These are phyloP conservation scores for Lactarius indigo DNA, from an alignment of 768 basidiomycete genomes.

Conservation along the genomic window DNA sequence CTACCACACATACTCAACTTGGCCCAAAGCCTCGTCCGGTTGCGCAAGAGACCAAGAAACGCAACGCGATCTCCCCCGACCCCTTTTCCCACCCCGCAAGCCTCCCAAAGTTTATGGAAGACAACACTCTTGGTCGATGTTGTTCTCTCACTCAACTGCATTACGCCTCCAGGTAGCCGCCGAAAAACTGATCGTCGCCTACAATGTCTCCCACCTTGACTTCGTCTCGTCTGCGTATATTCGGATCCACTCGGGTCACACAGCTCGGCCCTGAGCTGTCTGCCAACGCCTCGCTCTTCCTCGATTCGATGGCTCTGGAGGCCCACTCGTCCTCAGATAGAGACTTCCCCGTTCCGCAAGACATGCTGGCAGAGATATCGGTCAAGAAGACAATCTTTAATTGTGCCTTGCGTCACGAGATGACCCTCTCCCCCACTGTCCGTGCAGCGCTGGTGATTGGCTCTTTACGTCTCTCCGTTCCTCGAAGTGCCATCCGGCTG, in stretches of 20 bases:
- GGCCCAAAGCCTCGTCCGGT: constrained; percentile 18
- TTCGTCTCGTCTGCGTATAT: constrained; percentile 33
- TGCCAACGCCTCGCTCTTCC: constrained; percentile 45
- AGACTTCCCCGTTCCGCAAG: constrained; percentile 42
- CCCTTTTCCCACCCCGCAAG: background rate
- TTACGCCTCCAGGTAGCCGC: constrained; percentile 62
- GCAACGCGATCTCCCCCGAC: background rate
- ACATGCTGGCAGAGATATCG: constrained; percentile 58
- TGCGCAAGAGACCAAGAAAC: constrained; percentile 6
- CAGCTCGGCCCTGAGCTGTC: constrained; percentile 37
- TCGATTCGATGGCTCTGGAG: constrained; percentile 52
- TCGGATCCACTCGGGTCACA: constrained; percentile 30
- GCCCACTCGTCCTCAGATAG: constrained; percentile 51
- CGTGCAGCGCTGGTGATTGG: constrained; percentile 46
- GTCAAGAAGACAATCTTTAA: constrained; percentile 47
- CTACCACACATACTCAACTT: constrained; percentile 25
- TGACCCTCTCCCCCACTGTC: constrained; percentile 35
- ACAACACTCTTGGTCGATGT: constrained; percentile 35
- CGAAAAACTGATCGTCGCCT: constrained; percentile 65
- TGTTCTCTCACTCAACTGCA: constrained; percentile 39
- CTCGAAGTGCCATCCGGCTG: constrained; percentile 75
- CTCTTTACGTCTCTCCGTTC: constrained; percentile 55
- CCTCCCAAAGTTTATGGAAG: background rate
- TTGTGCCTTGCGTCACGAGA: constrained; percentile 46
- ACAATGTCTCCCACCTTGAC: constrained; percentile 43